phyloP scores from a whole-genome alignment of 495 filamentous ascomycete species.

The Chaetomium tenue region DNA sequence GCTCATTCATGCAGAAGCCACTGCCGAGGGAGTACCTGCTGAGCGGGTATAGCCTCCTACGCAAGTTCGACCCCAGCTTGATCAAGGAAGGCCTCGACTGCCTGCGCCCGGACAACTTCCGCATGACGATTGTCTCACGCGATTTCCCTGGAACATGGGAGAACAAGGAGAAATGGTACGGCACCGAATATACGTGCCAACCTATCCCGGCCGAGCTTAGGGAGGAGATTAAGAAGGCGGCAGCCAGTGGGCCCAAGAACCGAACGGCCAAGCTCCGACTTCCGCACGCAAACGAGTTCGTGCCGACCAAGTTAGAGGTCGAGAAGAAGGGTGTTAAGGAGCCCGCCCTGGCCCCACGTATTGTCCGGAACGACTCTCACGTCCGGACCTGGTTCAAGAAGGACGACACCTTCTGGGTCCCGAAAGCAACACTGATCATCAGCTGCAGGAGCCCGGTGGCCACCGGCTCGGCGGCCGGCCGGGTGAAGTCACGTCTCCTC shows the following conservation, averaged over 20 bases:
- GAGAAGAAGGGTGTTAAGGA: slow-evolving; percentile 85
- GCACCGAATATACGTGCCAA: slow-evolving; percentile 86
- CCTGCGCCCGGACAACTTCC: slow-evolving; percentile 85
- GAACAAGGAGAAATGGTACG: slow-evolving; percentile 94
- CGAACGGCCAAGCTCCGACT: slow-evolving; percentile 74
- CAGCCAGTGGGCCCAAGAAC: slow-evolving; percentile 52
- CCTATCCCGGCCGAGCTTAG: slow-evolving; percentile 77
- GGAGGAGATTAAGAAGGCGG: slow-evolving; percentile 62
- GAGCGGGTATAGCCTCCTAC: slow-evolving; percentile 64
- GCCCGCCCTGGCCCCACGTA: slow-evolving; percentile 69
- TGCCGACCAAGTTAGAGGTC: slow-evolving; percentile 88
- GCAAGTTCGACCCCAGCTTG: slow-evolving; percentile 70
- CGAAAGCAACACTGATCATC: slow-evolving; percentile 82
- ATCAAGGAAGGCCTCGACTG: slow-evolving; percentile 75
- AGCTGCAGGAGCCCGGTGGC: slow-evolving; percentile 76
- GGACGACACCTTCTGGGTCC: slow-evolving; percentile 98
- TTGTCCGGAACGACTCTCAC: slow-evolving; percentile 82
- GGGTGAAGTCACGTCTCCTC: slow-evolving; percentile 76
- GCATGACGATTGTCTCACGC: slow-evolving; percentile 75
- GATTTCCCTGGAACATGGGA: slow-evolving; percentile 83
- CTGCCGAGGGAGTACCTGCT: slow-evolving; percentile 82
- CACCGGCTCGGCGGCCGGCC: slow-evolving; percentile 70
- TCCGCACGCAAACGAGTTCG: slow-evolving; percentile 93
- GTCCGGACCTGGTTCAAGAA: slow-evolving; percentile 98
- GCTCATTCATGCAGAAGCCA: slow-evolving; percentile 84